Percentiles rank a stretch among this genome's conserved stretches.
Conservation (phyloP, 768 basidiomycete species). For the Gymnopilus dilepis region DNA sequence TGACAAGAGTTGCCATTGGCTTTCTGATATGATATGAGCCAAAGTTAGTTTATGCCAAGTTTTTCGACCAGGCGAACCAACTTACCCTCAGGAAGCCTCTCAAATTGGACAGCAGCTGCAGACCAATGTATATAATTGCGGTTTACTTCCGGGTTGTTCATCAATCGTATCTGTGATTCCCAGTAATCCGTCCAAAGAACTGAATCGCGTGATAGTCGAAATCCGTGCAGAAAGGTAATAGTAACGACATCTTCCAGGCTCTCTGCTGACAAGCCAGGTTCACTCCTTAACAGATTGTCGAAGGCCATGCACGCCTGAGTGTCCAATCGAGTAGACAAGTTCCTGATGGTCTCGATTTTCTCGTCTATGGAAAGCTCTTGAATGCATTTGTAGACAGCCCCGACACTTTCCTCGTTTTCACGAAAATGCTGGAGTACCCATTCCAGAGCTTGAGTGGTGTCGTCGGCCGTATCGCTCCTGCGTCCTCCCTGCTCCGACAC, state of each 20-base stretch:
- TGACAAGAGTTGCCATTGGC: conserved; percentile 5
- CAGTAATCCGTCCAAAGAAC: conserved; percentile 11
- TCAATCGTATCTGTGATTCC: conserved; percentile 17
- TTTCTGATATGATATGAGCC: neutral
- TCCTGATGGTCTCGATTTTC: conserved; percentile 6
- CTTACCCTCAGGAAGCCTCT: conserved; percentile 1
- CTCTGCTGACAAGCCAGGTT: neutral
- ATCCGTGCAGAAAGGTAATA: conserved; percentile 11
- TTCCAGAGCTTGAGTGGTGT: conserved; percentile 10
- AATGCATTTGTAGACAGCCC: conserved; percentile 11
- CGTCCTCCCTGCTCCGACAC: neutral
- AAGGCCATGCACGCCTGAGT: neutral
- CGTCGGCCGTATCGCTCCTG: neutral
- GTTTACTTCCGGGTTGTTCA: conserved; percentile 4
- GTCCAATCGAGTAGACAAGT: conserved; percentile 1
- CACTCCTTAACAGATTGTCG: neutral
- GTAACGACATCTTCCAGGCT: conserved; percentile 4
- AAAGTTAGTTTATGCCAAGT: too few relatives aligned
- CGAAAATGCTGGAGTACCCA: conserved; percentile 9
- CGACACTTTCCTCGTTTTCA: conserved; percentile 7
- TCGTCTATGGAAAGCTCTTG: conserved; percentile 1
- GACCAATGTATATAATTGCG: neutral
- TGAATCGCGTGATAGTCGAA: neutral
- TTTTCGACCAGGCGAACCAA: too few relatives aligned
- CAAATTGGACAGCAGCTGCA: neutral